Evolutionary conservation across 352 stramenopile genomes (phyloP).

Genomic region (Pythium biforme): DNA sequence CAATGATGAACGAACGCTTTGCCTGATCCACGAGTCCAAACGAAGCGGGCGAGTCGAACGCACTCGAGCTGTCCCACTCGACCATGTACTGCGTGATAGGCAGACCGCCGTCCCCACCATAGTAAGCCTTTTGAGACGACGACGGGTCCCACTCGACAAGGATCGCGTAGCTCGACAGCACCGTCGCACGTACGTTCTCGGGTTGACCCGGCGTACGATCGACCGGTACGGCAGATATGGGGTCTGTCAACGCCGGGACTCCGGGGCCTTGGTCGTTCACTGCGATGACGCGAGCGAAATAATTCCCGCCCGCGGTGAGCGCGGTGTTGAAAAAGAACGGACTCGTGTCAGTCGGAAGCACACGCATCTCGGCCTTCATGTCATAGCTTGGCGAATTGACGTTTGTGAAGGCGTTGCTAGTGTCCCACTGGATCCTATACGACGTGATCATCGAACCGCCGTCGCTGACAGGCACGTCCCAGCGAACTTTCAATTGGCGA

Average conservation of each 20-base stretch:
- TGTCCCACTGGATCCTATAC: conserved; percentile 95
- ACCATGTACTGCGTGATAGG: conserved; percentile 95
- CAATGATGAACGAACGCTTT: conserved; percentile 83
- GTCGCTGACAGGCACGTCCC: conserved; percentile 54
- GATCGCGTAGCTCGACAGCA: conserved; percentile 90
- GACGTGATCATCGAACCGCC: conserved; percentile 76
- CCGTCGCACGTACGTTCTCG: conserved; percentile 55
- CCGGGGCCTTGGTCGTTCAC: conserved; percentile 90
- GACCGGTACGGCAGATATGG: conserved; percentile 49
- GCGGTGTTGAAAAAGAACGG: conserved; percentile 93
- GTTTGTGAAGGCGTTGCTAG: conserved; percentile 59
- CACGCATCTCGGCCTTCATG: conserved; percentile 39
- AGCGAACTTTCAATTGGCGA: conserved; percentile 77
- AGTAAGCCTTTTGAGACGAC: conserved; percentile 79
- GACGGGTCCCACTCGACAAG: conserved; percentile 90
- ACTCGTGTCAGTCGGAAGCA: conserved; percentile 34
- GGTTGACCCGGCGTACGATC: conserved; percentile 77
- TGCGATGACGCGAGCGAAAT: conserved; percentile 90
- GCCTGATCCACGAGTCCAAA: conserved; percentile 57
- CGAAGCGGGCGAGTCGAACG: conserved; percentile 89
- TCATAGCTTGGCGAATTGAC: conserved; percentile 73
- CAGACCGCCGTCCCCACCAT: conserved; percentile 89
- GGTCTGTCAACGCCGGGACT: conserved; percentile 37
- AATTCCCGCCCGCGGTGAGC: conserved; percentile 50
- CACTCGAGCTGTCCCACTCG: conserved; percentile 90